These are phyloP conservation scores for Puccinia novopanici DNA, from an alignment of 1,284 basidiomycete genomes.

Conservation along the genomic window DNA sequence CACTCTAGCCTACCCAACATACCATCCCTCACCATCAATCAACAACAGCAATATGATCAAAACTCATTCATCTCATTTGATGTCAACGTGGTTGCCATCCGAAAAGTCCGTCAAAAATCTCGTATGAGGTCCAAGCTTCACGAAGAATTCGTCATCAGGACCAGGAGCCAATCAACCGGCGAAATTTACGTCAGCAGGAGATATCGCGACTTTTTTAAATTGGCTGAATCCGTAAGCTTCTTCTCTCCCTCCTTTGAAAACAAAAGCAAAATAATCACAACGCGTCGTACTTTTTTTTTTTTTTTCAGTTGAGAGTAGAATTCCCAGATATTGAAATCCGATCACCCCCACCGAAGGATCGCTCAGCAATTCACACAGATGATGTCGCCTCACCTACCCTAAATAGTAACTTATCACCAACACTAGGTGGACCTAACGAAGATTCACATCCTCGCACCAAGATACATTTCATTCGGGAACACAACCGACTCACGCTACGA, in stretches of 20 bases:
- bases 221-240: constrained; percentile 72
- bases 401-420: constrained; percentile 54
- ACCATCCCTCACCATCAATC: neutral
- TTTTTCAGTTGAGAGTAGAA: constrained; percentile 72
- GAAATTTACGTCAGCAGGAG: constrained; percentile 87
- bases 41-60: neutral
- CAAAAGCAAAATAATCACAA: neutral
- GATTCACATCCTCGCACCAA: constrained; percentile 60
- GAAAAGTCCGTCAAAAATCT: constrained; percentile 76
- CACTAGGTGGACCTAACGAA: constrained; percentile 59
- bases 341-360: constrained; percentile 80
- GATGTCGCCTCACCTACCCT: constrained; percentile 51
- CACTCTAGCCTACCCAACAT: constrained; percentile 12
- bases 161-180: constrained; percentile 62
- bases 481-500: constrained; percentile 90
- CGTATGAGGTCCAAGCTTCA: constrained; percentile 78
- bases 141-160: constrained; percentile 95
- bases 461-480: constrained; percentile 76
- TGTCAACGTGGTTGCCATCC: constrained; percentile 83
- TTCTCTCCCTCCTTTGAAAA: neutral
- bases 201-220: constrained; percentile 89
- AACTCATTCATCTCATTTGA: constrained; percentile 67
- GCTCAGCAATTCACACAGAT: constrained; percentile 63
- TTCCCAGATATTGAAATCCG: constrained; percentile 78
- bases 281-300: neutral